Percentiles rank a stretch among this genome's conserved stretches.
Evolutionary conservation across 1,139 yeast genomes (phyloP).

Genomic region (Taphrina flavorubra): DNA sequence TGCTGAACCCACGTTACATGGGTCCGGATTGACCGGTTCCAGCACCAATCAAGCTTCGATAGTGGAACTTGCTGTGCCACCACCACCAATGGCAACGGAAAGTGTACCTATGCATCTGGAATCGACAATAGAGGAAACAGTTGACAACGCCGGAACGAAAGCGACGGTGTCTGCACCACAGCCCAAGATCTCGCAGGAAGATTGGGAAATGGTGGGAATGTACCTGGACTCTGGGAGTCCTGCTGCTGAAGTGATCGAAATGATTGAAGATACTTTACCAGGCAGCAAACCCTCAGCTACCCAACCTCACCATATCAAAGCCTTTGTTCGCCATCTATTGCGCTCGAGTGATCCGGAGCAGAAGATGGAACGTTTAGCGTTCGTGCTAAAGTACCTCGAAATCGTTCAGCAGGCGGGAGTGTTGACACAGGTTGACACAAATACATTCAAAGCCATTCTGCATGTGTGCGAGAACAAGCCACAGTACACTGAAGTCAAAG

Average conservation of each 20-base stretch:
- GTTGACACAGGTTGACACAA: neutral
- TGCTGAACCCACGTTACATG: neutral
- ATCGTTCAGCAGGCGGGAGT: neutral
- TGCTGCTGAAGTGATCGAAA: conserved; percentile 1
- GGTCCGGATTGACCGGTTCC: neutral
- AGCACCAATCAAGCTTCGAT: neutral
- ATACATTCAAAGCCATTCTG: neutral
- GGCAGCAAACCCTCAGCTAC: neutral
- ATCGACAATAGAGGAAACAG: neutral
- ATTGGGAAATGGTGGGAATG: conserved; percentile 22
- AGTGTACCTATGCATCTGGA: neutral
- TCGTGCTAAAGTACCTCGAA: conserved; percentile 7
- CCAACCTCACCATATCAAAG: neutral
- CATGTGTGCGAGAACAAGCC: neutral
- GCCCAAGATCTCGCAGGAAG: neutral
- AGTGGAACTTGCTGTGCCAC: neutral
- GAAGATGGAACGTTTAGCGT: neutral
- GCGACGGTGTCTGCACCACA: neutral
- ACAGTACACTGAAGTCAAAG: neutral
- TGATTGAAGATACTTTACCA: conserved; percentile 10
- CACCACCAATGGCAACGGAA: neutral
- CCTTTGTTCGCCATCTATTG: neutral
- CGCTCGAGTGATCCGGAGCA: neutral
- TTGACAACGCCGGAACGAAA: neutral
- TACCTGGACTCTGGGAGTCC: conserved; percentile 1